Evolutionary conservation across 805 yeast species (phyloP).

Genomic region (Blastobotrys robertii): DNA sequence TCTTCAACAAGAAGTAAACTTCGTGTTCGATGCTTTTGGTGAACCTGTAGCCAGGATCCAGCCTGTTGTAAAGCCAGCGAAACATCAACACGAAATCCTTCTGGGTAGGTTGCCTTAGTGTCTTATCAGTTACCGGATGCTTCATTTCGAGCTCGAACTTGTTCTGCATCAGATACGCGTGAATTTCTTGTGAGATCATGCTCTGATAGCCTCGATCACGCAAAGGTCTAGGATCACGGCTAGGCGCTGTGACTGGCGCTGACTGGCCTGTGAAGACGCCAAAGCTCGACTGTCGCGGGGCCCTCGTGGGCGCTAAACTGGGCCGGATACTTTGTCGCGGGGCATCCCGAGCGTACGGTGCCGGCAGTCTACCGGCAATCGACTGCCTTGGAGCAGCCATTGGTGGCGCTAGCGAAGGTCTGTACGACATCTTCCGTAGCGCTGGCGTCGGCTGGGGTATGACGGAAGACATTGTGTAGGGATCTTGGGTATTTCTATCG

Average conservation of each 20-base stretch:
- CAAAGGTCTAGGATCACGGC: conserved; percentile 63
- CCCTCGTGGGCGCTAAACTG: conserved; percentile 6
- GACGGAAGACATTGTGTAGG: too few species aligned
- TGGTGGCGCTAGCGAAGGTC: conserved; percentile 11
- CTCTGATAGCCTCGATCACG: conserved; percentile 62
- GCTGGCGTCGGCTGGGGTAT: conserved; percentile 5
- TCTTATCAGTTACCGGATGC: conserved; percentile 54
- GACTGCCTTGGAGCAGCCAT: conserved; percentile 9
- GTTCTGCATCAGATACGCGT: conserved; percentile 50
- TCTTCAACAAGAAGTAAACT: conserved; percentile 55
- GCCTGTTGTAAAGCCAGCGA: conserved; percentile 64
- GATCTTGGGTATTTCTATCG: too few species aligned
- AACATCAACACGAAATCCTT: conserved; percentile 72
- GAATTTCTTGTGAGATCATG: conserved; percentile 55
- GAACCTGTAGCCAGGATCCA: conserved; percentile 73
- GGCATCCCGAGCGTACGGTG: neutral
- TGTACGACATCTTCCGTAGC: conserved; percentile 10
- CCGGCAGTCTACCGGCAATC: conserved; percentile 3
- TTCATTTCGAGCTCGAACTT: conserved; percentile 69
- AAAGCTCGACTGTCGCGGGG: conserved; percentile 13
- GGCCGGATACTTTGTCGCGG: conserved; percentile 1
- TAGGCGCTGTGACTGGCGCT: conserved; percentile 3
- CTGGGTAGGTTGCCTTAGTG: conserved; percentile 72
- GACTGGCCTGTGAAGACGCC: conserved; percentile 7
- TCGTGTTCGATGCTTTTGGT: conserved; percentile 64